Conservation (phyloP, 2,329 filamentous ascomycete genomes). For the Phaeosphaeriaceae sp. region DNA sequence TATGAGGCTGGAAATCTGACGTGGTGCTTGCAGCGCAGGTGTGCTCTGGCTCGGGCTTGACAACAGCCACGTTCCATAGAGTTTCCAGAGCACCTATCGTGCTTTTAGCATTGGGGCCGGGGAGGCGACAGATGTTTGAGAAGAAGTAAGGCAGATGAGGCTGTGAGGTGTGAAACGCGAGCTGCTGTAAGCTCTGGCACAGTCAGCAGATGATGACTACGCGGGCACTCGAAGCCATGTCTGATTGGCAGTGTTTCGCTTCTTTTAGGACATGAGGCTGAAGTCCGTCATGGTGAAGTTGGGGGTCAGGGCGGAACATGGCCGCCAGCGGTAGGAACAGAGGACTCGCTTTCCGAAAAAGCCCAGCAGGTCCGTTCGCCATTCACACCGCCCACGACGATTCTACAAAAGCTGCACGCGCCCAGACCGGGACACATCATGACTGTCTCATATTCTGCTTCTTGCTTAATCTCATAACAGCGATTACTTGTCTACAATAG, state of each 20-base stretch:
- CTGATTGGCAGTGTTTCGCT: background rate
- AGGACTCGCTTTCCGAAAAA: slow-evolving; percentile 31
- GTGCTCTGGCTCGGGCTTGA: background rate
- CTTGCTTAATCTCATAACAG: background rate
- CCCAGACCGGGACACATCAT: background rate
- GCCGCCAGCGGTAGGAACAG: background rate
- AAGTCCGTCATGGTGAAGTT: background rate
- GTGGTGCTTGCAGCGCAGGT: background rate
- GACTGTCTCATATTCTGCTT: background rate
- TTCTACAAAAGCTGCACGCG: slow-evolving; percentile 5
- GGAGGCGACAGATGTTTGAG: background rate
- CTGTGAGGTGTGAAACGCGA: background rate
- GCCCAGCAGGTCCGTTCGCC: slow-evolving; percentile 17
- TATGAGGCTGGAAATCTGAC: background rate
- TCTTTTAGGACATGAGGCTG: background rate
- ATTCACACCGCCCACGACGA: background rate
- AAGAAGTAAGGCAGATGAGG: background rate
- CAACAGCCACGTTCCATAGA: background rate
- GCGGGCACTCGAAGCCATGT: background rate
- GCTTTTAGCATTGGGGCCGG: background rate
- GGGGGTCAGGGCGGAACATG: background rate
- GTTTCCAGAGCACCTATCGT: background rate
- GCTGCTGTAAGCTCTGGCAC: background rate
- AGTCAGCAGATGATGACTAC: background rate
- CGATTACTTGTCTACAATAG: background rate